Percentiles rank a stretch among this genome's conserved stretches.
Evolutionary conservation across 2,329 filamentous ascomycete genomes (phyloP).

Genomic region (Tolypocladium tropicale): DNA sequence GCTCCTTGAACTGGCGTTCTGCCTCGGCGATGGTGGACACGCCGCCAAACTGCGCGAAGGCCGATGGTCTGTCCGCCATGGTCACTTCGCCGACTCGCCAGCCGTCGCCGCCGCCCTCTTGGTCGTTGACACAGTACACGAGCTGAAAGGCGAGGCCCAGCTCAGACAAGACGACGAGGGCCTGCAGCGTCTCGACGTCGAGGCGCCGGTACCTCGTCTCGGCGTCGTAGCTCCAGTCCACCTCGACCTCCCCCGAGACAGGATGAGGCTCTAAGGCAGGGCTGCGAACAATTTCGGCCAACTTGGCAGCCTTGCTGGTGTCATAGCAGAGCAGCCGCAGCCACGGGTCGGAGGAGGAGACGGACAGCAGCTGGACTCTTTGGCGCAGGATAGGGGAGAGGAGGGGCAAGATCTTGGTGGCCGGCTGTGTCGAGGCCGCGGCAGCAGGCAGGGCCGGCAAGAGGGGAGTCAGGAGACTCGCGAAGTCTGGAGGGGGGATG

Average conservation of each 20-base stretch:
- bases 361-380: slow-evolving; percentile 54
- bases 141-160: slow-evolving; percentile 55
- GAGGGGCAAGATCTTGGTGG: slow-evolving; percentile 45
- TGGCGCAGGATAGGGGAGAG: slow-evolving; percentile 58
- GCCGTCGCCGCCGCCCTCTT: slow-evolving; percentile 48
- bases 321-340: slow-evolving; percentile 64
- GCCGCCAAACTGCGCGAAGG: slow-evolving; percentile 44
- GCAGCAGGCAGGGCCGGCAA: slow-evolving; percentile 51
- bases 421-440: slow-evolving; percentile 45
- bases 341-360: slow-evolving; percentile 55
- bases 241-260: slow-evolving; percentile 67
- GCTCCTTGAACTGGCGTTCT: slow-evolving; percentile 41
- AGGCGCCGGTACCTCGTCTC: slow-evolving; percentile 55
- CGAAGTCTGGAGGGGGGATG: slow-evolving; percentile 34
- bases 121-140: slow-evolving; percentile 58
- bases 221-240: slow-evolving; percentile 57
- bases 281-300: slow-evolving; percentile 51
- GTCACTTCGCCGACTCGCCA: slow-evolving; percentile 67
- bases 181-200: slow-evolving; percentile 66
- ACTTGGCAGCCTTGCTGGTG: slow-evolving; percentile 38
- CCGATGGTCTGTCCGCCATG: slow-evolving; percentile 44
- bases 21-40: slow-evolving; percentile 45
- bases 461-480: slow-evolving; percentile 41
- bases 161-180: slow-evolving; percentile 50
- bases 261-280: slow-evolving; percentile 69